Evolutionary conservation across 345 rosid species (phyloP).

Genomic region (Erysimum cheiranthoides): DNA sequence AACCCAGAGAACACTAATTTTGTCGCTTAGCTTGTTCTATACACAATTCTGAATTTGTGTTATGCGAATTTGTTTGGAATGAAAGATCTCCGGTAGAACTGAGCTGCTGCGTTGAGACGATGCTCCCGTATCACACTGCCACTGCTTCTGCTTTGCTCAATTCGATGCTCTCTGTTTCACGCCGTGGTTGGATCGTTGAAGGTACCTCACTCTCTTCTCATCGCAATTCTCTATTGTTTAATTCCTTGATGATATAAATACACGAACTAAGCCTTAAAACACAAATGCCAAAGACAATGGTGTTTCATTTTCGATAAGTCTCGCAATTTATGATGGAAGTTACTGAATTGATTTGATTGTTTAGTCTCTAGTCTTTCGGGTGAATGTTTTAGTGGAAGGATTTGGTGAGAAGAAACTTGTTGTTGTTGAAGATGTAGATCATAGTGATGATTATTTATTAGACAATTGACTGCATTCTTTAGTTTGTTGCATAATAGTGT

Average conservation of each 20-base stretch:
- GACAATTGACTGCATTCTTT: neutral
- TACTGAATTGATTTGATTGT: neutral
- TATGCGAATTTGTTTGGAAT: neutral
- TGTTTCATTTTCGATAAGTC: neutral
- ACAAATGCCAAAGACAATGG: neutral
- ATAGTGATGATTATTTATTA: neutral
- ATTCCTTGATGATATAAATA: neutral
- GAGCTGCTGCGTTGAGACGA: conserved; percentile 78
- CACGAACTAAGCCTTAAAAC: neutral
- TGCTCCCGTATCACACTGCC: conserved; percentile 90
- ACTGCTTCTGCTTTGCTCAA: conserved; percentile 92
- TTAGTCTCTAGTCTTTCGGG: neutral
- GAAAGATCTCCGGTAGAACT: conserved; percentile 79
- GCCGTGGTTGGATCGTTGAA: conserved; percentile 46
- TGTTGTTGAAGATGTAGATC: conserved; percentile 1
- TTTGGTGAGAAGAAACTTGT: neutral
- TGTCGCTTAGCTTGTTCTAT: neutral
- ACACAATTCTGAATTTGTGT: neutral
- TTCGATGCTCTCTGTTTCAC: conserved; percentile 75
- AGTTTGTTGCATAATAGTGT: conserved; percentile 15
- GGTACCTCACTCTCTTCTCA: conserved; percentile 31
- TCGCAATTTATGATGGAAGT: neutral
- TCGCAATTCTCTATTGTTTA: neutral
- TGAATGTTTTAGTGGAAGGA: neutral
- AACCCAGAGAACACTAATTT: neutral